These are phyloP conservation scores for Lanmaoa pseudosensibilis DNA, from an alignment of 768 basidiomycete genomes.

Conservation along the genomic window DNA sequence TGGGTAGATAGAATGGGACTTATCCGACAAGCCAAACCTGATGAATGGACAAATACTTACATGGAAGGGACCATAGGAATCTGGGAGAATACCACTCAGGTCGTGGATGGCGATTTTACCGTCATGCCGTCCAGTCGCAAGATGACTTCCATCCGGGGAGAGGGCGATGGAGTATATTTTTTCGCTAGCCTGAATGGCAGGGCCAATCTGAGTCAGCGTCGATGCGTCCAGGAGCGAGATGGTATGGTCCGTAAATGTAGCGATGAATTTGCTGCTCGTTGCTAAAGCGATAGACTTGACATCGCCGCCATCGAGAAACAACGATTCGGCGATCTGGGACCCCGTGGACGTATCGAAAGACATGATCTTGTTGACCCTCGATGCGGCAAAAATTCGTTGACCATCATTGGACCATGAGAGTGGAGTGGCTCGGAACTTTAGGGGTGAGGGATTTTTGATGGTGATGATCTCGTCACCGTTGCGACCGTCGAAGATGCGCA, in stretches of 20 bases:
- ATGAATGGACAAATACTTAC: background rate
- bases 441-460: no score
- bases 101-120: background rate
- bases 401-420: no score
- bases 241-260: background rate
- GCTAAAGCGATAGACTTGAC: background rate
- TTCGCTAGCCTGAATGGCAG: background rate
- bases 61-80: background rate
- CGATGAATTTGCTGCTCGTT: background rate
- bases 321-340: background rate
- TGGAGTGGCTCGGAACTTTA: no score
- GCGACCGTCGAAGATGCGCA: no score
- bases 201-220: background rate
- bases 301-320: accelerated
- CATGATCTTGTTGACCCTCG: background rate
- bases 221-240: background rate
- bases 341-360: background rate
- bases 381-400: background rate
- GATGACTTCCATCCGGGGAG: background rate
- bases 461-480: no score
- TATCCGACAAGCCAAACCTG: no score
- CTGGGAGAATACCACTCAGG: background rate
- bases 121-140: background rate
- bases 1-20: background rate
- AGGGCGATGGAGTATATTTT: background rate